These are phyloP conservation scores for Triticum monococcum DNA, from an alignment of 176 grass and related monocot species.

Conservation along the genomic window DNA sequence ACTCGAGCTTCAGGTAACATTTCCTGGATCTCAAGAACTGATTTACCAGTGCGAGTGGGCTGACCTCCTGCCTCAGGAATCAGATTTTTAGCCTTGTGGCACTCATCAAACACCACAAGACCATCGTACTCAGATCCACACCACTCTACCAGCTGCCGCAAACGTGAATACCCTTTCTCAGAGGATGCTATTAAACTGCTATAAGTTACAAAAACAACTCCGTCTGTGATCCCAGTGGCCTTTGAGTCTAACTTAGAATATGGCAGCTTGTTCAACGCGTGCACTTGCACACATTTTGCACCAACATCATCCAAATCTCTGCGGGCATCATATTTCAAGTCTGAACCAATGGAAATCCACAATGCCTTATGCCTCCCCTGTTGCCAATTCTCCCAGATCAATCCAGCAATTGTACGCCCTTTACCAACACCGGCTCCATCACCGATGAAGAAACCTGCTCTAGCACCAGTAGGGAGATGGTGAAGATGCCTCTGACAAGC, in stretches of 20 bases:
- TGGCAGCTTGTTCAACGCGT: conserved; percentile 89
- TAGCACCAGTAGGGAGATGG: conserved; percentile 79
- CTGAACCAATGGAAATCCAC: conserved; percentile 97
- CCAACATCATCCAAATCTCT: conserved; percentile 99
- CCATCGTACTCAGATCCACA: conserved; percentile 81
- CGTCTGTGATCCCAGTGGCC: conserved; percentile 78
- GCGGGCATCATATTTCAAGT: conserved; percentile 92
- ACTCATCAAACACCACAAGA: conserved; percentile 95
- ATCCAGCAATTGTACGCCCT: conserved; percentile 92
- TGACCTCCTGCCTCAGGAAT: conserved; percentile 81
- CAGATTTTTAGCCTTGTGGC: conserved; percentile 98
- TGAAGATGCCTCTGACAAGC: conserved; percentile 91
- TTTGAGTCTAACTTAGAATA: conserved; percentile 98
- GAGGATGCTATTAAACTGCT: conserved; percentile 98
- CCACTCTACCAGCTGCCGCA: conserved; percentile 93
- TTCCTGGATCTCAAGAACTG: conserved; percentile 93
- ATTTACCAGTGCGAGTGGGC: conserved; percentile 77
- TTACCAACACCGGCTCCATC: conserved; percentile 99
- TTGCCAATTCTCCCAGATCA: conserved; percentile 99
- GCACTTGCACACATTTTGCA: conserved; percentile 89
- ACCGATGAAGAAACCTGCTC: conserved; percentile 97
- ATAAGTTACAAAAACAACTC: conserved; percentile 95
- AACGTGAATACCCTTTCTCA: conserved; percentile 85
- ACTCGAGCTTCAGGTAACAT: conserved; percentile 75
- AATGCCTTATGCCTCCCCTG: conserved; percentile 77